Evolutionary conservation across 345 rosid genomes (phyloP).

Genomic region (Anacardium occidentale): DNA sequence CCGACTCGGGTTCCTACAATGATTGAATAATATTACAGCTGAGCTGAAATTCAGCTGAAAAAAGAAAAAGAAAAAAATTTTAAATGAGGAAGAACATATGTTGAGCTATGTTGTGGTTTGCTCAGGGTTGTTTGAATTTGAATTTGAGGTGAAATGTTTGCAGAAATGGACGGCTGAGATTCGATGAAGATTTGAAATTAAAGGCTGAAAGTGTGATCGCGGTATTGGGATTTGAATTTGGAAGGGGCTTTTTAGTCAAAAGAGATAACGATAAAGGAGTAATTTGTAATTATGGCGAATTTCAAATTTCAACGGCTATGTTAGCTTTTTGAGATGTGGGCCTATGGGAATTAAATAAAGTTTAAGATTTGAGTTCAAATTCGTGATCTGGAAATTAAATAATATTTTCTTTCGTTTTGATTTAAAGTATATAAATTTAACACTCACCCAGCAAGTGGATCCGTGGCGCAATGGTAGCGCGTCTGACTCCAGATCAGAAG

Average conservation of each 20-base stretch:
- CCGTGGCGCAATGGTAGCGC: constrained; percentile 99
- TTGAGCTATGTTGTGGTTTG: not conserved
- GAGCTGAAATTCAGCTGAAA: constrained; percentile 6
- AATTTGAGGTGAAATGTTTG: not conserved
- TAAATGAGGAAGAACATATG: too few relatives aligned
- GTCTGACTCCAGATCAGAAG: constrained; percentile 98
- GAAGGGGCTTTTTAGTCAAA: constrained; percentile 24
- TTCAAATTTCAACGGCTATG: constrained; percentile 32
- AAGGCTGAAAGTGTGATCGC: constrained; percentile 23
- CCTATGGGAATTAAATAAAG: not conserved
- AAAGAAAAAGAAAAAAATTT: too few relatives aligned
- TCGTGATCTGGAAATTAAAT: too few relatives aligned
- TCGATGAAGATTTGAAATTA: constrained; percentile 24
- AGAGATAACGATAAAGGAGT: not conserved
- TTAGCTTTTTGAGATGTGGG: constrained; percentile 13
- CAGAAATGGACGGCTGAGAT: constrained; percentile 46
- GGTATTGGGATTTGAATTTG: constrained; percentile 50
- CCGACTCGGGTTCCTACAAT: constrained; percentile 34
- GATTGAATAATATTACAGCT: not conserved
- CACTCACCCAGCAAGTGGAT: constrained; percentile 43
- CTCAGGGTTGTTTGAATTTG: not conserved
- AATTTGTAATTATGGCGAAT: not conserved
- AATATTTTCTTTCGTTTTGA: too few relatives aligned
- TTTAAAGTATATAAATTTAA: too few relatives aligned
- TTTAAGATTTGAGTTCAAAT: too few relatives aligned